These are phyloP conservation scores for Suillus subaureus DNA, from an alignment of 768 basidiomycete genomes.

Conservation along the genomic window DNA sequence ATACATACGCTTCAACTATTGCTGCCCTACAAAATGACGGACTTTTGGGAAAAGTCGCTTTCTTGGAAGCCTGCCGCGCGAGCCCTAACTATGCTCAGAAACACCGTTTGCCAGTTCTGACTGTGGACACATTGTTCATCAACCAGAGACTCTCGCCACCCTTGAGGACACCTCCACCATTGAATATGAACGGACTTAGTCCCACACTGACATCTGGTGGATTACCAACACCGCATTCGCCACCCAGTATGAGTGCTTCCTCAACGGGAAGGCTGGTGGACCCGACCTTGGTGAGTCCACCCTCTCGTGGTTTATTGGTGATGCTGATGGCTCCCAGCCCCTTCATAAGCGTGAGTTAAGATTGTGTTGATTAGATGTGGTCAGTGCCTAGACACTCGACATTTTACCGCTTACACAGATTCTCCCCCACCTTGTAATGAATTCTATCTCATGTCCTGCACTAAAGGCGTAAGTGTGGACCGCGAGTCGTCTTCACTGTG, in stretches of 20 bases:
- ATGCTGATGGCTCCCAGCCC: slow-evolving; percentile 46
- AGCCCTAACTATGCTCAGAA: slow-evolving; percentile 45
- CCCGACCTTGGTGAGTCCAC: slow-evolving; percentile 56
- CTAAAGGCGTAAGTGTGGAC: slow-evolving; percentile 60
- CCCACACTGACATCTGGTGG: slow-evolving; percentile 56
- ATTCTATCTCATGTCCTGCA: slow-evolving; percentile 80
- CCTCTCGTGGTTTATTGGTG: slow-evolving; percentile 11
- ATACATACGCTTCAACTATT: slow-evolving; percentile 59
- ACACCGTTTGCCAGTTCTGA: slow-evolving; percentile 54
- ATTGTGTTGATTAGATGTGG: slow-evolving; percentile 11
- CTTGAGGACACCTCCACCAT: slow-evolving; percentile 48
- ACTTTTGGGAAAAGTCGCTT: slow-evolving; percentile 65
- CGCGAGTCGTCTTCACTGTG: background rate
- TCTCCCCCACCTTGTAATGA: slow-evolving; percentile 86
- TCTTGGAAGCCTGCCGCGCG: slow-evolving; percentile 53
- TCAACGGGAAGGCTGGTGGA: slow-evolving; percentile 49
- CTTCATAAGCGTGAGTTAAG: slow-evolving; percentile 70
- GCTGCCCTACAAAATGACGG: slow-evolving; percentile 59
- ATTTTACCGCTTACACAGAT: slow-evolving; percentile 50
- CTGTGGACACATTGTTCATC: slow-evolving; percentile 54
- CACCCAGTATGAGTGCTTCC: slow-evolving; percentile 37
- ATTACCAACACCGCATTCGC: slow-evolving; percentile 69
- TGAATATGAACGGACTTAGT: slow-evolving; percentile 43
- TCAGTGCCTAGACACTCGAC: slow-evolving; percentile 12
- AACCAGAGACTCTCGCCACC: slow-evolving; percentile 28